These are phyloP conservation scores for Novakomyces olei DNA, from an alignment of 805 yeast genomes.

Conservation along the genomic window DNA sequence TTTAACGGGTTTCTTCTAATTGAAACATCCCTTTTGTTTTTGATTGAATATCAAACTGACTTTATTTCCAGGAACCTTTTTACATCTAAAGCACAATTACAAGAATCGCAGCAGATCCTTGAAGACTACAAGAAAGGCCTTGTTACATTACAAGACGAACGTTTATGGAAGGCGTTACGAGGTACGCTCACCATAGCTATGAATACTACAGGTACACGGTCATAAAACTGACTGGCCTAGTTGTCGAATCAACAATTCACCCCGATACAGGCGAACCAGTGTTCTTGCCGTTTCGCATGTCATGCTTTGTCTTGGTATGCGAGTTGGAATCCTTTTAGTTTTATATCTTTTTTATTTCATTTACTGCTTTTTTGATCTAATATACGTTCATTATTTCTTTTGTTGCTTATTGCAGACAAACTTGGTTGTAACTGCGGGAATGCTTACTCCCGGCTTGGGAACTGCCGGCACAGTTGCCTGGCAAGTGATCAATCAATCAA, in stretches of 20 bases:
- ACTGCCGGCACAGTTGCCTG: slow-evolving; percentile 81
- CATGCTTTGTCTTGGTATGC: slow-evolving; percentile 55
- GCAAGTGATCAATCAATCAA: slow-evolving; percentile 94
- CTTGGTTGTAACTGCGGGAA: slow-evolving; percentile 86
- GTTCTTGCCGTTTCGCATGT: slow-evolving; percentile 86
- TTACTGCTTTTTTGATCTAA: background rate
- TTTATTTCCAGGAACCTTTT: slow-evolving; percentile 41
- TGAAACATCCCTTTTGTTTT: background rate
- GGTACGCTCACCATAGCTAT: background rate
- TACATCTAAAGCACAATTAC: slow-evolving; percentile 42
- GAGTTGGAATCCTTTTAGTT: background rate
- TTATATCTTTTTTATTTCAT: background rate
- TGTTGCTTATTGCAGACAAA: slow-evolving; percentile 32
- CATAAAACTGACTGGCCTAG: slow-evolving; percentile 14
- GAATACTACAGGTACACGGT: background rate
- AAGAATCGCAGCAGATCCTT: slow-evolving; percentile 38
- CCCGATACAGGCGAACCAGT: slow-evolving; percentile 90
- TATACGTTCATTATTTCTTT: background rate
- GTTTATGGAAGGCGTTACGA: background rate
- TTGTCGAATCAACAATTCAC: slow-evolving; percentile 78
- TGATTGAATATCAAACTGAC: background rate
- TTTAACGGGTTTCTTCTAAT: too few species aligned
- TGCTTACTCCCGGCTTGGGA: slow-evolving; percentile 87
- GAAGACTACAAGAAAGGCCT: slow-evolving; percentile 32
- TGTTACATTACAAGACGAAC: slow-evolving; percentile 1